Base-by-base conservation (phyloP, 139 green algal species). In the Micractinium sp. region DNA sequence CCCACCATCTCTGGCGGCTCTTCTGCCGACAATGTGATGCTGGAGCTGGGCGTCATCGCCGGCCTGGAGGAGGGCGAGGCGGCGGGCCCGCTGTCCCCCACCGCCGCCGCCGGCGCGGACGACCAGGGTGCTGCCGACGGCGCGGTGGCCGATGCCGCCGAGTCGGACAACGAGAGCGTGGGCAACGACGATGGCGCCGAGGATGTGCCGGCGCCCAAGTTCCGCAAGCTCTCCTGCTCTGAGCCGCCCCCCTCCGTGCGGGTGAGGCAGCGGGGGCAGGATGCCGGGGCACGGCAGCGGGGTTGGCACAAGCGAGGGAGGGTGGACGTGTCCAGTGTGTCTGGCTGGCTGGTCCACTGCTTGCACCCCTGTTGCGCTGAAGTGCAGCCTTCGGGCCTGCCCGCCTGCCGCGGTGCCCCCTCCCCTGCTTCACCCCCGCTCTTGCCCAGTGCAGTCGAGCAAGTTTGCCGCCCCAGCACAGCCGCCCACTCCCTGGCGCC, bases 151-250 rank as follows among this genome's bases (percentile, higher is more conserved):
- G 78, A 63, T 25, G 73, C 73, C 22, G 77, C 78, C 15, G 86
- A 81, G 78, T 90, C 86, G 22, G 86, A 90, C 86, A 84, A 84
- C 38, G 86, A 90, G 77, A 33, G 35, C 16, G 69, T 77, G 47
- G 67, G 53, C 38, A 60, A 63, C 53, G 47, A 75, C 1, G 47
- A 69, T 22, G n/a, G 4, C 29, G 23, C 41, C 5, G 56, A 61
- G 31, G 86, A 89, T 14, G 86, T 71, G 75, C 86, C 77, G 22
- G 47, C 27, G 22, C 77, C 63, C 75, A 90, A 90, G 86, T 86
- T 80, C 78, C 86, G 86, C 76, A 86, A 53, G 77, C 77, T 90
- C 13, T 81, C 41, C 77, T 86, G 86, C 86, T 90, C 86, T 31
- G 86, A 85, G 60, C 86, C 86, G 3, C 86, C 86, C 0, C 86